These are phyloP conservation scores for Xylariaceae sp. DNA, from an alignment of 2,329 filamentous ascomycete species.

Conservation along the genomic window DNA sequence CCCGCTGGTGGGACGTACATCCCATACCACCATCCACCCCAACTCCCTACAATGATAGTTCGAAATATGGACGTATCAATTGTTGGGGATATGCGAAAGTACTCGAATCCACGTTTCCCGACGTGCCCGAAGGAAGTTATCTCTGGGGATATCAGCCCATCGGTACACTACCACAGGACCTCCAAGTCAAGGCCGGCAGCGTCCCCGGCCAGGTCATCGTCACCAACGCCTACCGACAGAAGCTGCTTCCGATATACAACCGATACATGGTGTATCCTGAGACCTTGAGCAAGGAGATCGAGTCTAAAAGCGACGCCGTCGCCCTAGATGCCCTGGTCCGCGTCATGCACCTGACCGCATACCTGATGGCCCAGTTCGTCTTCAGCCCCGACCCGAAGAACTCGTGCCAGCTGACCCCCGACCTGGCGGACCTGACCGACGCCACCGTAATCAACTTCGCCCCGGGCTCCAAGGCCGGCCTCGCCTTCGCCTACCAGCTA, in stretches of 20 bases:
- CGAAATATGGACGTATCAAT: constrained; percentile 49
- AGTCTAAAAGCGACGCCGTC: constrained; percentile 21
- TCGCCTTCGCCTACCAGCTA: constrained; percentile 27
- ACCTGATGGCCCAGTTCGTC: constrained; percentile 37
- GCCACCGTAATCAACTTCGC: constrained; percentile 40
- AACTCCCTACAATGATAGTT: constrained; percentile 39
- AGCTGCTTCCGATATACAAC: constrained; percentile 50
- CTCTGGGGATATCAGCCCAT: constrained; percentile 50
- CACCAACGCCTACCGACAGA: constrained; percentile 39
- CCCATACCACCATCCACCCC: constrained; percentile 42
- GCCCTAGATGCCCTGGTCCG: constrained; percentile 30
- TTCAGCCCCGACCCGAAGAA: constrained; percentile 34
- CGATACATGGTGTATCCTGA: constrained; percentile 36
- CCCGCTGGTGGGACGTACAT: constrained; percentile 48
- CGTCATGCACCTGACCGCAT: constrained; percentile 35
- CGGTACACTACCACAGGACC: constrained; percentile 40
- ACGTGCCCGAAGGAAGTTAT: constrained; percentile 38
- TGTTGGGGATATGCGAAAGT: constrained; percentile 53
- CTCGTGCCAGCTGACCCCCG: constrained; percentile 24
- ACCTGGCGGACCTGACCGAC: constrained; percentile 38
- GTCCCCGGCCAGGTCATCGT: constrained; percentile 41
- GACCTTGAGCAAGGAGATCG: constrained; percentile 11
- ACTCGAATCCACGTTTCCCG: constrained; percentile 42
- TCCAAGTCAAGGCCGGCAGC: constrained; percentile 38
- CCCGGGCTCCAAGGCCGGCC: constrained; percentile 35